A percentile compares a stretch with the other conserved stretches of the same genome.
Evolutionary conservation across 352 stramenopile species (phyloP).

Genomic region (Globisporangium parvum): DNA sequence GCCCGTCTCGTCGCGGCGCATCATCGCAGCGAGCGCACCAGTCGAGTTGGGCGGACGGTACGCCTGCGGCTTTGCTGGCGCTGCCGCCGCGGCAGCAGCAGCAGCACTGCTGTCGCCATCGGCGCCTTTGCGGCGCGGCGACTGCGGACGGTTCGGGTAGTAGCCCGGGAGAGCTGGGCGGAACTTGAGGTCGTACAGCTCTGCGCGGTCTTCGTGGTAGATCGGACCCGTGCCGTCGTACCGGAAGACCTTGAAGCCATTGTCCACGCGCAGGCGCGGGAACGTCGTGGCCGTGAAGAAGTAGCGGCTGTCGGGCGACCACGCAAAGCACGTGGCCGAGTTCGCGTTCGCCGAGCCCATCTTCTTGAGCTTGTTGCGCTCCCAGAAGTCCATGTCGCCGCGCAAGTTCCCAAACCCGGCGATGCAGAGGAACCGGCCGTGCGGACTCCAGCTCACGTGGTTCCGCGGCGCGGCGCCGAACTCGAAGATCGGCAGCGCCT

Average conservation of each 20-base stretch:
- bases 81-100: conserved; percentile 32
- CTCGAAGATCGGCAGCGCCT: conserved; percentile 92
- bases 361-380: conserved; percentile 95
- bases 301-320: conserved; percentile 93
- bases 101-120: conserved; percentile 24
- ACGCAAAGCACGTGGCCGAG: conserved; percentile 76
- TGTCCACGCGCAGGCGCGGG: conserved; percentile 98
- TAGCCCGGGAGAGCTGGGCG: conserved; percentile 60
- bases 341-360: conserved; percentile 85
- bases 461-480: conserved; percentile 96
- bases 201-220: conserved; percentile 70
- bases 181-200: conserved; percentile 88
- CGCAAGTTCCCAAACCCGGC: conserved; percentile 96
- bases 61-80: conserved; percentile 62
- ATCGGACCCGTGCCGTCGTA: conserved; percentile 94
- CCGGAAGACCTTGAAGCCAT: conserved; percentile 94
- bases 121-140: conserved; percentile 64
- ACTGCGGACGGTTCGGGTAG: conserved; percentile 88
- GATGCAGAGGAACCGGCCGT: conserved; percentile 95
- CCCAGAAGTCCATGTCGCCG: conserved; percentile 95
- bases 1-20: conserved; percentile 84
- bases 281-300: conserved; percentile 96
- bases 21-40: conserved; percentile 90
- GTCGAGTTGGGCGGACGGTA: conserved; percentile 87
- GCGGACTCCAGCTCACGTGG: conserved; percentile 92